A percentile compares a stretch with the other conserved stretches of the same genome.
These are phyloP conservation scores for Leucosporidium yakuticum DNA, from an alignment of 768 basidiomycete genomes.

Conservation along the genomic window DNA sequence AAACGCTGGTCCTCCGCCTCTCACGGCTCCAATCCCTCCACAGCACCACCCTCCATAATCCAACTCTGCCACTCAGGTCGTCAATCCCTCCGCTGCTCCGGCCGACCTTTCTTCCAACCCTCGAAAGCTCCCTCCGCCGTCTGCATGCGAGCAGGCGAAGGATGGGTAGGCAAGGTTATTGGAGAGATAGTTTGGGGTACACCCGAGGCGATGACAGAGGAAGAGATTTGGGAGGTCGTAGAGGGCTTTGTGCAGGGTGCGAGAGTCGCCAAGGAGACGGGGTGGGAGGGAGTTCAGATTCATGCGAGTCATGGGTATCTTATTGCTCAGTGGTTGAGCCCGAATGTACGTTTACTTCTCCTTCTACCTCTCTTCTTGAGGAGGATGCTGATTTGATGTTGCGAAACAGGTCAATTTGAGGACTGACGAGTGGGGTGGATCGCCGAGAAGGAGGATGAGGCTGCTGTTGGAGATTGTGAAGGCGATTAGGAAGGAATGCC, in stretches of 20 bases:
- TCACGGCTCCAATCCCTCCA: conserved; percentile 12
- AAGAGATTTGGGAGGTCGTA: conserved; percentile 60
- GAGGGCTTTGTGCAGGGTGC: conserved; percentile 64
- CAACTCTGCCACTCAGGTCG: conserved; percentile 74
- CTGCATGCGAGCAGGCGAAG: conserved; percentile 37
- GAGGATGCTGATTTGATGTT: not conserved
- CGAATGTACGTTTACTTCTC: conserved; percentile 51
- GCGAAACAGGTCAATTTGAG: conserved; percentile 51
- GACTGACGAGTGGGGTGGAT: conserved; percentile 57
- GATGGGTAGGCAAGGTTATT: conserved; percentile 45
- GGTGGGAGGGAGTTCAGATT: conserved; percentile 80
- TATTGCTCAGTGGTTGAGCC: conserved; percentile 68
- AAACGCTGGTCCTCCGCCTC: not conserved
- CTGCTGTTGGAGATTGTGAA: conserved; percentile 56
- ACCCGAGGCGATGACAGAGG: conserved; percentile 55
- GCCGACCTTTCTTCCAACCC: conserved; percentile 55
- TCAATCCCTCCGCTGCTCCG: conserved; percentile 70
- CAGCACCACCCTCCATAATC: conserved; percentile 57
- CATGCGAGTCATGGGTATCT: conserved; percentile 84
- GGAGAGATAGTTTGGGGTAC: conserved; percentile 58
- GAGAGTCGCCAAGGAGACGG: conserved; percentile 56
- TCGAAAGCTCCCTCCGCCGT: conserved; percentile 66
- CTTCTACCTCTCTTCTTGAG: not conserved
- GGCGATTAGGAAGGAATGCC: conserved; percentile 54
- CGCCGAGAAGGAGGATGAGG: conserved; percentile 49